Conservation (phyloP, 768 basidiomycete genomes). For the Boletus eberwhitei region DNA sequence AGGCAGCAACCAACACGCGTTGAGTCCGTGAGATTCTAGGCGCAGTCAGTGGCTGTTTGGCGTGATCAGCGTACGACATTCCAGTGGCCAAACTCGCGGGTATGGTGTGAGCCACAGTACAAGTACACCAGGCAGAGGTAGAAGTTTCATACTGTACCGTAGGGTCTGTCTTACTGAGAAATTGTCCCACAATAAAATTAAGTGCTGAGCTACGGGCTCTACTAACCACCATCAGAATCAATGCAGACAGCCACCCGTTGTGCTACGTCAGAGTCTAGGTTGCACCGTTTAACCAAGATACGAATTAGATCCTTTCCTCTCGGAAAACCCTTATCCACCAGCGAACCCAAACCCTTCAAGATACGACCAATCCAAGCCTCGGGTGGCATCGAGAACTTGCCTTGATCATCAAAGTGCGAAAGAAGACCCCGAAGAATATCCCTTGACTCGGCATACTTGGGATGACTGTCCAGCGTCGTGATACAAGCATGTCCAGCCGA, state of each 20-base stretch:
- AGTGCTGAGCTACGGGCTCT: neutral
- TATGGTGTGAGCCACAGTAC: too few species aligned
- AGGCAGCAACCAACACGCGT: too few species aligned
- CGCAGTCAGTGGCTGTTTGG: too few species aligned
- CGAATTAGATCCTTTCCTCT: conserved; percentile 24
- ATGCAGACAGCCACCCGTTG: conserved; percentile 21
- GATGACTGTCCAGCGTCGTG: conserved; percentile 23
- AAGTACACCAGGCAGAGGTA: too few species aligned
- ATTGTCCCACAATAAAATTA: too few species aligned
- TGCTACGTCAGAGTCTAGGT: conserved; percentile 21
- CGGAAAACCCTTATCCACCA: conserved; percentile 17
- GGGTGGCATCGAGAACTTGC: conserved; percentile 30
- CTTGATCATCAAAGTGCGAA: conserved; percentile 21
- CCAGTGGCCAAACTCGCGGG: too few species aligned
- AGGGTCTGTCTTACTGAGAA: too few species aligned
- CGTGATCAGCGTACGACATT: too few species aligned
- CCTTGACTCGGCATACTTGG: conserved; percentile 32
- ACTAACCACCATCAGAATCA: conserved; percentile 9
- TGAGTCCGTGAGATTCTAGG: too few species aligned
- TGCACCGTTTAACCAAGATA: conserved; percentile 28
- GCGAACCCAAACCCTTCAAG: conserved; percentile 21
- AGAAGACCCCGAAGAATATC: conserved; percentile 19
- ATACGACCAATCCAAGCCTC: conserved; percentile 27
- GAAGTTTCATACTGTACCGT: too few species aligned
- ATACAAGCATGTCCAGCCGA: conserved; percentile 32